These are phyloP conservation scores for Neurospora africana DNA, from an alignment of 495 filamentous ascomycete genomes.

Conservation along the genomic window DNA sequence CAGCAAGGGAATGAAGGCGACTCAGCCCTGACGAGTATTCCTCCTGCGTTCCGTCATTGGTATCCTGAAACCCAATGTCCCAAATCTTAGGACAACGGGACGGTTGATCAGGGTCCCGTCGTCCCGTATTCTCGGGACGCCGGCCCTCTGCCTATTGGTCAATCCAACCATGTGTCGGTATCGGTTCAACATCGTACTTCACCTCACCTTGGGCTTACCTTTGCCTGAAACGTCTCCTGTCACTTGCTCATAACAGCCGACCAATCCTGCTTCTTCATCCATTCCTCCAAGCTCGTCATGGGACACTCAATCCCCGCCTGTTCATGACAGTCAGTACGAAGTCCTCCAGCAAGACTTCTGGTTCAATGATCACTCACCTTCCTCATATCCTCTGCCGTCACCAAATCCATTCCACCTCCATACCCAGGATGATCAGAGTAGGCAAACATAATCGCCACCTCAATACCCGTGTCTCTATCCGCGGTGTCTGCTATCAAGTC, in stretches of 20 bases:
- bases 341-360: background rate
- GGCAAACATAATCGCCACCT: slow-evolving; percentile 29
- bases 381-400: slow-evolving; percentile 29
- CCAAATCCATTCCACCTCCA: slow-evolving; percentile 27
- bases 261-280: slow-evolving; percentile 18
- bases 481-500: slow-evolving; percentile 22
- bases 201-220: background rate
- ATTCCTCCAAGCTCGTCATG: slow-evolving; percentile 23
- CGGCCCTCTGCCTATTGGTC: background rate
- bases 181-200: background rate
- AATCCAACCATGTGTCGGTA: background rate
- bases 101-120: background rate
- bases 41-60: background rate
- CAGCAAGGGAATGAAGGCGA: no score
- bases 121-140: background rate
- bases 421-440: slow-evolving; percentile 31
- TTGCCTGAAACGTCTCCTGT: background rate
- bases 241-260: slow-evolving; percentile 8
- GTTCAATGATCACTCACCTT: slow-evolving; percentile 17
- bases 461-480: slow-evolving; percentile 24
- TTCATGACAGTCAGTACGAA: background rate
- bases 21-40: background rate
- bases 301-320: slow-evolving; percentile 26
- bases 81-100: background rate
- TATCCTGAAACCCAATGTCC: background rate